phyloP scores from a whole-genome alignment of 805 yeast genomes.

The Wickerhamomyces kurtzmanii region DNA sequence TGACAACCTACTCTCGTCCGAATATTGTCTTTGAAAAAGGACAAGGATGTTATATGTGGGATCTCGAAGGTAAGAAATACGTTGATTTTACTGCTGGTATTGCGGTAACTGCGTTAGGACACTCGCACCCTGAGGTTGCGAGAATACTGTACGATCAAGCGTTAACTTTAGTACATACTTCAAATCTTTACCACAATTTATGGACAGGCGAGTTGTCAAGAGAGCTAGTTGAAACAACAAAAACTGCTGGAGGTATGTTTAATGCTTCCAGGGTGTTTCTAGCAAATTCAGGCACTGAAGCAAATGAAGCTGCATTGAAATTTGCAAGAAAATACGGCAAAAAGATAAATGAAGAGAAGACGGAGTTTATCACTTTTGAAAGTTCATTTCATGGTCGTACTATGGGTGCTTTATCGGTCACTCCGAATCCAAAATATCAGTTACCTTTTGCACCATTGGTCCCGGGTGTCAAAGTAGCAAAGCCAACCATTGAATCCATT shows the following conservation, averaged over 20 bases:
- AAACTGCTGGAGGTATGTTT: constrained; percentile 66
- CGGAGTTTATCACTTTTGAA: constrained; percentile 78
- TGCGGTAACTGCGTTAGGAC: constrained; percentile 95
- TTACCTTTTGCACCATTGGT: constrained; percentile 83
- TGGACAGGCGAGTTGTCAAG: constrained; percentile 77
- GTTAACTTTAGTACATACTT: constrained; percentile 63
- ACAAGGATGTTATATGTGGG: constrained; percentile 72
- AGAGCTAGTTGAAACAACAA: constrained; percentile 61
- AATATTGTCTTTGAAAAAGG: constrained; percentile 72
- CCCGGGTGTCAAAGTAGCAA: constrained; percentile 77
- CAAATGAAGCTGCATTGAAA: constrained; percentile 72
- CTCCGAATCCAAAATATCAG: constrained; percentile 90
- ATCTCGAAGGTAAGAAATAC: constrained; percentile 66
- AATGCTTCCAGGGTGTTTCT: constrained; percentile 69
- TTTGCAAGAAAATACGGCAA: constrained; percentile 79
- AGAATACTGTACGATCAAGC: constrained; percentile 68
- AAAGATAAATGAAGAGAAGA: constrained; percentile 39
- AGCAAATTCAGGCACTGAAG: constrained; percentile 70
- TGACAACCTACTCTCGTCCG: constrained; percentile 77
- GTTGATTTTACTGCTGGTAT: constrained; percentile 94
- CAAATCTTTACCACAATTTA: constrained; percentile 77
- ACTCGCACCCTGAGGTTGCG: constrained; percentile 66
- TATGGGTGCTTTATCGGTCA: constrained; percentile 86
- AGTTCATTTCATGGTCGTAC: constrained; percentile 94
- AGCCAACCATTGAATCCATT: constrained; percentile 51